These are phyloP conservation scores for Pistacia vera DNA, from an alignment of 345 rosid genomes.

Conservation along the genomic window DNA sequence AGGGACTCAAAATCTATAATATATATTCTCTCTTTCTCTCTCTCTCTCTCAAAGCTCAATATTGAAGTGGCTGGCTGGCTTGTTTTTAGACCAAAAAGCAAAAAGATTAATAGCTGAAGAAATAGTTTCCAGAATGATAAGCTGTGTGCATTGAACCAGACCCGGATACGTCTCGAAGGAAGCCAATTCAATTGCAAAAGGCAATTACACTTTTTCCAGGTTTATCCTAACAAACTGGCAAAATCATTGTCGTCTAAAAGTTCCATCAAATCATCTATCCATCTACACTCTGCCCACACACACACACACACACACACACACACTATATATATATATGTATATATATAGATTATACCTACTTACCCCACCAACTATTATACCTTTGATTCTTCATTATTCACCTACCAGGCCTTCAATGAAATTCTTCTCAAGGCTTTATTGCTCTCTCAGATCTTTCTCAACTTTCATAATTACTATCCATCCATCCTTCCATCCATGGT, in stretches of 20 bases:
- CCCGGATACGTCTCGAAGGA: slow-evolving; percentile 24
- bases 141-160: slow-evolving; percentile 32
- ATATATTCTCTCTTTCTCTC: slow-evolving; percentile 12
- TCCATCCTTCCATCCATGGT: slow-evolving; percentile 5
- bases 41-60: not conserved
- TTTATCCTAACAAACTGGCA: slow-evolving; percentile 24
- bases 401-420: slow-evolving; percentile 24
- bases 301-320: not conserved
- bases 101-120: not conserved
- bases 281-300: not conserved
- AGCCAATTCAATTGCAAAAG: slow-evolving; percentile 31
- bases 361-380: slow-evolving; percentile 22
- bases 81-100: slow-evolving; percentile 24
- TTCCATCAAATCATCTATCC: slow-evolving; percentile 21
- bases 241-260: slow-evolving; percentile 46
- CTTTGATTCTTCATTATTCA: slow-evolving; percentile 22
- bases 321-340: no score
- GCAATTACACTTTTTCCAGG: slow-evolving; percentile 10
- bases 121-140: not conserved
- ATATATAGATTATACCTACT: slow-evolving; percentile 14
- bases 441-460: slow-evolving; percentile 18
- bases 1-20: slow-evolving; percentile 33
- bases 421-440: slow-evolving; percentile 38
- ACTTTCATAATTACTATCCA: slow-evolving; percentile 24
- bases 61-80: slow-evolving; percentile 10